Evolutionary conservation across 2,329 filamentous ascomycete species (phyloP).

Genomic region (Colletotrichum kahawae): DNA sequence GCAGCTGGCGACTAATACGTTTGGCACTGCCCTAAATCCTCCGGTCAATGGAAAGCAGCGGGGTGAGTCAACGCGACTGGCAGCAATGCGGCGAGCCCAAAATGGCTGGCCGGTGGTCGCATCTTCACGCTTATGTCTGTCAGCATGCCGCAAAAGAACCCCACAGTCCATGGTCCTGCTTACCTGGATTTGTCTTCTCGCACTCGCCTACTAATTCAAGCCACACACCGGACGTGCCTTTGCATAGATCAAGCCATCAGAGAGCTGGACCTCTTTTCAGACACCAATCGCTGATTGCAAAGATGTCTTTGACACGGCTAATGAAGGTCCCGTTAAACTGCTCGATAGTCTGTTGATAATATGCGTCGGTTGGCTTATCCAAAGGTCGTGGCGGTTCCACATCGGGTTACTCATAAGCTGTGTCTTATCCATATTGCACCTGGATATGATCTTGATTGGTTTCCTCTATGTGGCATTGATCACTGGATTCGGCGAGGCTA

Average conservation of each 20-base stretch:
- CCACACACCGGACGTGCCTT: neutral
- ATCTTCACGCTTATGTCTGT: neutral
- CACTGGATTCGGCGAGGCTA: neutral
- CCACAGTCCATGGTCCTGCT: neutral
- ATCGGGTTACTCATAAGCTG: accelerated
- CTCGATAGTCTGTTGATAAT: neutral
- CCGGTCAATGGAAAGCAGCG: neutral
- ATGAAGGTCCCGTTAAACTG: neutral
- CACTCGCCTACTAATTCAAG: neutral
- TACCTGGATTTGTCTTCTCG: neutral
- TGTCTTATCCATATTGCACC: neutral
- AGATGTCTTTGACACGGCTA: neutral
- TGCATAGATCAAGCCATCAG: neutral
- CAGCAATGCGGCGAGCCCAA: neutral
- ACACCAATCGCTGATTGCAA: neutral
- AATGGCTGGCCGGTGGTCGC: neutral
- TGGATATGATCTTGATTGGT: neutral
- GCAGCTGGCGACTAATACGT: accelerated
- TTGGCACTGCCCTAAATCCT: neutral
- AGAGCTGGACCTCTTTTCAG: neutral
- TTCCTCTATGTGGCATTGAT: neutral
- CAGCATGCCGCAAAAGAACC: neutral
- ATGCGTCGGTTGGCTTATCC: neutral
- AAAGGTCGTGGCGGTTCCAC: neutral
- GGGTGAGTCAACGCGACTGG: neutral